Percentiles rank a stretch among this genome's conserved stretches.
Conservation (phyloP, 768 basidiomycete genomes). For the Daedaleopsis nitida region DNA sequence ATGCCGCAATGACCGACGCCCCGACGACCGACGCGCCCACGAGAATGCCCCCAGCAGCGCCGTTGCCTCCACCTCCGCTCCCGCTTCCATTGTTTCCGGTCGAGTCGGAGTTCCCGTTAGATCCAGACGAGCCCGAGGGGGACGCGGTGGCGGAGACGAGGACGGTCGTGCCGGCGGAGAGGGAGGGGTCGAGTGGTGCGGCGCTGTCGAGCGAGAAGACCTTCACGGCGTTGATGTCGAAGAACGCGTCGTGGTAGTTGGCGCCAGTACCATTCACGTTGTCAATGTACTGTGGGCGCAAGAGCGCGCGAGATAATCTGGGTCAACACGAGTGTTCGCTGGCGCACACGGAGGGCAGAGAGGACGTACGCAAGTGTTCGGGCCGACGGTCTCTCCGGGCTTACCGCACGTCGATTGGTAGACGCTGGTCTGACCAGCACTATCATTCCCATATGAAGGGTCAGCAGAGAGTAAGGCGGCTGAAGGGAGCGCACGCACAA, state of each 20-base stretch:
- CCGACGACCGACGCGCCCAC: slow-evolving; percentile 12
- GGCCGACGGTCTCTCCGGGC: slow-evolving; percentile 34
- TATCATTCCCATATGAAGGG: slow-evolving; percentile 20
- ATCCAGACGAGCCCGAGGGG: neutral
- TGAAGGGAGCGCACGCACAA: slow-evolving; percentile 36
- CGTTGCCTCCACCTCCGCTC: neutral
- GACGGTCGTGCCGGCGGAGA: slow-evolving; percentile 8
- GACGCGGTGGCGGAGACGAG: slow-evolving; percentile 3
- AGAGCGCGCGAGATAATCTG: too few relatives aligned
- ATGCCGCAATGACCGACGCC: slow-evolving; percentile 11
- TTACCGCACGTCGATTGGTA: slow-evolving; percentile 46
- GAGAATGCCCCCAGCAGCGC: neutral
- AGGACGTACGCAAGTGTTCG: slow-evolving; percentile 32
- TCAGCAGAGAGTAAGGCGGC: neutral
- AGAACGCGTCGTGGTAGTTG: slow-evolving; percentile 52
- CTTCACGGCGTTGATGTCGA: slow-evolving; percentile 62
- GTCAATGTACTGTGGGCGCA: slow-evolving; percentile 47
- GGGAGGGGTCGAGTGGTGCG: slow-evolving; percentile 4
- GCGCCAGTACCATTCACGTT: slow-evolving; percentile 40
- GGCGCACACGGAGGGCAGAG: neutral
- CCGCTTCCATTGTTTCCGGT: neutral
- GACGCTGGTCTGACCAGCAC: slow-evolving; percentile 52
- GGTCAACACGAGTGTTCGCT: too few relatives aligned
- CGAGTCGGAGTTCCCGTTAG: neutral
- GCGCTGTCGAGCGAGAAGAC: slow-evolving; percentile 39